Evolutionary conservation across 495 filamentous ascomycete genomes (phyloP).

Genomic region (Annulohypoxylon moriforme): DNA sequence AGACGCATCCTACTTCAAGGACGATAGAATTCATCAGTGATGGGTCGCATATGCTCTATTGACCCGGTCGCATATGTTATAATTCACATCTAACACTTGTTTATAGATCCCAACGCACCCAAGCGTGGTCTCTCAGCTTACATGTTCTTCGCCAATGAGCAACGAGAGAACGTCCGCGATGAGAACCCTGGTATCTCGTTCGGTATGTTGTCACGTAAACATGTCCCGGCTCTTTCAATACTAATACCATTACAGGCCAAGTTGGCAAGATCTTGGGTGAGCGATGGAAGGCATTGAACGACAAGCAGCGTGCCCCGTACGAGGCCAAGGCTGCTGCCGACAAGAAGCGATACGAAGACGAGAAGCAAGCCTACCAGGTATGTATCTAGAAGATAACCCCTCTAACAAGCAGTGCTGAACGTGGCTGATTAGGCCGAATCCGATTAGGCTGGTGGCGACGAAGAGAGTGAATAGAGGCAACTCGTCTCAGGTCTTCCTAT

Average conservation of each 20-base stretch:
- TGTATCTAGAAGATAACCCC: conserved; percentile 48
- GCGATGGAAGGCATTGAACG: conserved; percentile 94
- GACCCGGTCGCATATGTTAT: background rate
- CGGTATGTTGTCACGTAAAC: conserved; percentile 66
- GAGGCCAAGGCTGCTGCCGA: conserved; percentile 94
- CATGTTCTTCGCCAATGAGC: conserved; percentile 99
- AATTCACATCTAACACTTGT: conserved; percentile 21
- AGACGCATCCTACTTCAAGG: background rate
- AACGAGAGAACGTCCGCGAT: conserved; percentile 96
- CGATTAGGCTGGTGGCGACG: conserved; percentile 62
- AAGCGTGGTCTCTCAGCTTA: conserved; percentile 99
- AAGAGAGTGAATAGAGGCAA: conserved; percentile 47
- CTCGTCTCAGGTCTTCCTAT: conserved; percentile 24
- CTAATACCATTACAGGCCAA: conserved; percentile 70
- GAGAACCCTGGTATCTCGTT: conserved; percentile 99
- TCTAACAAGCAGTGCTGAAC: conserved; percentile 44
- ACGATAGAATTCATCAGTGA: background rate
- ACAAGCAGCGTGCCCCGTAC: conserved; percentile 90
- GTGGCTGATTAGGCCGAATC: conserved; percentile 49
- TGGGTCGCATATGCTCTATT: background rate
- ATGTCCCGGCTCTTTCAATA: background rate
- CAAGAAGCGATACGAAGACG: conserved; percentile 98
- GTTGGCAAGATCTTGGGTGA: conserved; percentile 98
- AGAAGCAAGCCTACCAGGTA: conserved; percentile 93
- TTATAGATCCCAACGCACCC: conserved; percentile 92